A percentile compares a stretch with the other conserved stretches of the same genome.
Conservation (phyloP, 1,284 basidiomycete species). For the Austroboletus novae-zelandiae region DNA sequence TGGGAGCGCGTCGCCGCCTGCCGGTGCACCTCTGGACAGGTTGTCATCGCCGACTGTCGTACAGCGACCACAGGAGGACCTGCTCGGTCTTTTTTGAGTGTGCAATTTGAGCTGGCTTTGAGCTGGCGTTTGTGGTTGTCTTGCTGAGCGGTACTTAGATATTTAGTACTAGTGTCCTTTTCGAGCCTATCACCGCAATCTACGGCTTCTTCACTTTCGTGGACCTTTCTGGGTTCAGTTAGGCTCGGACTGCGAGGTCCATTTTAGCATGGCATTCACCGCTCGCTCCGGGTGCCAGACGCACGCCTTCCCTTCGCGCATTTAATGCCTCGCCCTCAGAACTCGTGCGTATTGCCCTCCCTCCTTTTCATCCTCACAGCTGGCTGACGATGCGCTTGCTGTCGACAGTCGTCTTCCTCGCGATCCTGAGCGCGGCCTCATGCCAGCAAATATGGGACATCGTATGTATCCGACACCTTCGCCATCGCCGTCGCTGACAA, state of each 20-base stretch:
- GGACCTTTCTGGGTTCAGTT: too few relatives aligned
- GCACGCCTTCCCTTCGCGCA: too few relatives aligned
- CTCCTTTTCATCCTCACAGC: background rate
- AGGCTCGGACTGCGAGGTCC: too few relatives aligned
- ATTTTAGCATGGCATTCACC: too few relatives aligned
- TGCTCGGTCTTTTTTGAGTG: slow-evolving; percentile 46
- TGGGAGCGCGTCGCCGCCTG: slow-evolving; percentile 11
- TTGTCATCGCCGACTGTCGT: slow-evolving; percentile 12
- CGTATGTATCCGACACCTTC: slow-evolving; percentile 18
- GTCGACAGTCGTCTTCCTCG: slow-evolving; percentile 10
- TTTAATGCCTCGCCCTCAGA: too few relatives aligned
- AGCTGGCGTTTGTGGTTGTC: background rate
- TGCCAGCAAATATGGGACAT: slow-evolving; percentile 36
- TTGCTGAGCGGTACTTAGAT: too few relatives aligned
- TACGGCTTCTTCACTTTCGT: too few relatives aligned
- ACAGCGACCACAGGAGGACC: slow-evolving; percentile 45
- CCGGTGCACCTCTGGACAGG: slow-evolving; percentile 11
- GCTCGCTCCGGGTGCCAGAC: too few relatives aligned
- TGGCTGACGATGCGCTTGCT: slow-evolving; percentile 18
- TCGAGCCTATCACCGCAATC: too few relatives aligned
- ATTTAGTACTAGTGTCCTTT: too few relatives aligned
- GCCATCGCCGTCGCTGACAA: background rate
- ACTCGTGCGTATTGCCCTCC: background rate
- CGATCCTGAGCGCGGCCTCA: slow-evolving; percentile 11
- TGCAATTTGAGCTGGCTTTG: background rate